Conservation (phyloP, 2,329 filamentous ascomycete species). For the Colletotrichum lini region DNA sequence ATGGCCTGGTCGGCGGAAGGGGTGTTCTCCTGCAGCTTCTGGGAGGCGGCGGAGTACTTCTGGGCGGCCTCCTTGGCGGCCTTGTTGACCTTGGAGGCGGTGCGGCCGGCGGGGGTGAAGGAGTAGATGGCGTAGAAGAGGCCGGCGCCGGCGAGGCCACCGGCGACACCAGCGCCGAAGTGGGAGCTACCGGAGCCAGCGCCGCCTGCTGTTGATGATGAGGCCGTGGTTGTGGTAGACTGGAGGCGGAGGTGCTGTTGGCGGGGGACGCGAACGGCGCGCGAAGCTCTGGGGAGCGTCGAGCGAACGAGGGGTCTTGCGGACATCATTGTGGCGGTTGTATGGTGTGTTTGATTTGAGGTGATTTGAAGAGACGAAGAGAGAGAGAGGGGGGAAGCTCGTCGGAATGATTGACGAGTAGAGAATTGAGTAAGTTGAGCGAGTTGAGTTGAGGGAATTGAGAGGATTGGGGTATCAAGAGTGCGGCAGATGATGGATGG, state of each 20-base stretch:
- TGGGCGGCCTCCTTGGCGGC: constrained; percentile 68
- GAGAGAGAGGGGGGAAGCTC: background rate
- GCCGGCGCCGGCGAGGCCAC: constrained; percentile 59
- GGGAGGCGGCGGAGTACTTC: constrained; percentile 72
- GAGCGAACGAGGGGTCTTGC: constrained; percentile 50
- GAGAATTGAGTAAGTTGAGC: background rate
- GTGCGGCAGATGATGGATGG: background rate
- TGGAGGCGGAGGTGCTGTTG: constrained; percentile 56
- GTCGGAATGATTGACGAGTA: too few relatives aligned
- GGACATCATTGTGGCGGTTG: constrained; percentile 48
- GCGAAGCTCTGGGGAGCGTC: constrained; percentile 47
- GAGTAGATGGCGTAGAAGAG: constrained; percentile 61
- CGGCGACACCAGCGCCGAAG: constrained; percentile 58
- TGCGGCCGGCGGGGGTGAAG: constrained; percentile 60
- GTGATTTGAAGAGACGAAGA: background rate
- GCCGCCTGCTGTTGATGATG: constrained; percentile 46
- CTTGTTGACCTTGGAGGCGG: constrained; percentile 61
- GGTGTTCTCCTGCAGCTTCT: constrained; percentile 73
- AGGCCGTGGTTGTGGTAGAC: constrained; percentile 55
- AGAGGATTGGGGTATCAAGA: constrained; percentile 11
- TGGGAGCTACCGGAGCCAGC: constrained; percentile 49
- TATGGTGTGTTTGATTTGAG: background rate
- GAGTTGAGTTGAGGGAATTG: too few relatives aligned
- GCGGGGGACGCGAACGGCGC: constrained; percentile 46
- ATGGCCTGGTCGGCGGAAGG: constrained; percentile 78